Evolutionary conservation across 345 rosid genomes (phyloP).

Genomic region (Rubroshorea leprosula): DNA sequence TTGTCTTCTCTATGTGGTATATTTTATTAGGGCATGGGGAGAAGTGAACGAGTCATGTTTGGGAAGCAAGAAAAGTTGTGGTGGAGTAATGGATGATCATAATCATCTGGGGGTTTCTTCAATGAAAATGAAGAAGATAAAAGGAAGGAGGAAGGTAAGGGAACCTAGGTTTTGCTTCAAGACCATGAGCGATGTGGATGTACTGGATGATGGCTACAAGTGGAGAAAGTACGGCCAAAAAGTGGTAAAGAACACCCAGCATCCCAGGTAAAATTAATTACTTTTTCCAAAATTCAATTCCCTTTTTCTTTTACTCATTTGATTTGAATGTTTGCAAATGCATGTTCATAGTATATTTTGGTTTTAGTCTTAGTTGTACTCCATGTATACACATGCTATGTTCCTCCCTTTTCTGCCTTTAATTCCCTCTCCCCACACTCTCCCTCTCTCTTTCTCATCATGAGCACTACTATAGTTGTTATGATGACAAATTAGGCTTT

Average conservation of each 20-base stretch:
- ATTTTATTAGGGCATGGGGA: conserved; percentile 54
- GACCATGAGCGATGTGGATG: conserved; percentile 95
- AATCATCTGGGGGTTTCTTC: conserved; percentile 45
- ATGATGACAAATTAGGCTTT: conserved; percentile 26
- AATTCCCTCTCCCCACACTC: no score
- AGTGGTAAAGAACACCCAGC: conserved; percentile 96
- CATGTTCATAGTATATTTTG: conserved; percentile 10
- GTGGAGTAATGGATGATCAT: conserved; percentile 15
- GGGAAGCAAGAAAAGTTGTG: conserved; percentile 36
- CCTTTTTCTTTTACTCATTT: conserved; percentile 1
- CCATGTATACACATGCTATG: conserved; percentile 28
- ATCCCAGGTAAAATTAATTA: conserved; percentile 63
- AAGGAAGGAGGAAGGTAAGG: conserved; percentile 83
- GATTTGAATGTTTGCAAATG: conserved; percentile 12
- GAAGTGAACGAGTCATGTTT: conserved; percentile 27
- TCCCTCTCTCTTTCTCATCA: conserved; percentile 23
- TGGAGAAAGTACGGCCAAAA: conserved; percentile 99
- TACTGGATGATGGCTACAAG: conserved; percentile 92
- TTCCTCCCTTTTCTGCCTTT: conserved; percentile 1
- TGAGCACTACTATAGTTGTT: conserved; percentile 11
- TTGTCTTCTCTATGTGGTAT: conserved; percentile 13
- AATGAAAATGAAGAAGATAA: conserved; percentile 73
- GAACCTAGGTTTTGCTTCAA: conserved; percentile 98
- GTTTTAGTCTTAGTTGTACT: conserved; percentile 21
- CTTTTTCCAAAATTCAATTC: conserved; percentile 2